Base-by-base conservation (phyloP, 1,284 basidiomycete species). In the Apiotrichum gracile region DNA sequence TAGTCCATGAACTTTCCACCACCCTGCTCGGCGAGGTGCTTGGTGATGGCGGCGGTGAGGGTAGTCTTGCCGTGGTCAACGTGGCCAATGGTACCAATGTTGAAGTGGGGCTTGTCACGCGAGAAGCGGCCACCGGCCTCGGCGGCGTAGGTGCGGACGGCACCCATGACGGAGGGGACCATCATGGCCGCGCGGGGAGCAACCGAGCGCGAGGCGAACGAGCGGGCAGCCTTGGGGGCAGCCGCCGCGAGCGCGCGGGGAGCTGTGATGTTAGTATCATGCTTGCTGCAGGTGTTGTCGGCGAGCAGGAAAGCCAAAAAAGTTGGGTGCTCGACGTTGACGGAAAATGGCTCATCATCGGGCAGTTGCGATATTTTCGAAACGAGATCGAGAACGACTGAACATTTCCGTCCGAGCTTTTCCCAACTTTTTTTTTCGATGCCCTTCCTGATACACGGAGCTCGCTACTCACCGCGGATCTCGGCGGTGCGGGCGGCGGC, bases 1-100 rank as follows among this genome's bases (percentile, higher is more conserved):
- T 99, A 99, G 82, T 94, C 94, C 63, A 96, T 88, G 78, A 99
- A 98, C 75, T 87, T 91, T 62, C 91, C 93, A 51, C 75, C 76
- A 51, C 86, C 88, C 63, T 87, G 86, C 57, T 86, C 82, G 37
- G 94, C 79, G 52, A 98, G 84, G 58, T 93, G 88, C 76, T 92
- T 98, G 69, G 96, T 99, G 75, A 99, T 98, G 58, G 96, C 93
- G 48, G 96, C 96, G 12, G 96, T 98, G 63, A 99, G 80, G 2
- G 96, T 99, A 14, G 96, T 99, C 81, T 82, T 93, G 61, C 91
- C 90, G 72, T 93, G 90, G 76, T 93, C 91, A 74, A 94, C 91
- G 70, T 93, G 91, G 51, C 68, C 90, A 69, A 94, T 93, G 54
- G 91, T 94, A 64, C 91, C 91, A 72, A 94, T 91, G 80, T 94